A percentile compares a stretch with the other conserved stretches of the same genome.
Conservation (phyloP, 2,329 filamentous ascomycete genomes). For the Phialophora verrucosa region DNA sequence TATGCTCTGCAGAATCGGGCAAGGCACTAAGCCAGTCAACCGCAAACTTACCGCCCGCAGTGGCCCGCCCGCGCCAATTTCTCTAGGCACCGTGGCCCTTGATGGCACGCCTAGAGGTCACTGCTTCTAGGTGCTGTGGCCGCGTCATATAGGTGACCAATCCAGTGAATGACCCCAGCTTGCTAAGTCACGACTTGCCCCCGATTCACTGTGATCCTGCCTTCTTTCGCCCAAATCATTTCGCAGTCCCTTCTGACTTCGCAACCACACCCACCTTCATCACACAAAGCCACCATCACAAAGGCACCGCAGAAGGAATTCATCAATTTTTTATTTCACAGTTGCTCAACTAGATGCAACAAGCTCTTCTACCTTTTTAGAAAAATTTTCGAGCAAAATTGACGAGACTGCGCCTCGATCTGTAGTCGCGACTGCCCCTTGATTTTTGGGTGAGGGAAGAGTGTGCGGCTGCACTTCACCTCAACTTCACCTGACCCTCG, state of each 20-base stretch:
- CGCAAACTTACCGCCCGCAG: background rate
- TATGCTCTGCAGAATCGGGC: background rate
- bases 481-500: conserved; percentile 14
- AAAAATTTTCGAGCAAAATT: background rate
- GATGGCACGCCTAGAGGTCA: background rate
- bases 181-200: conserved; percentile 1
- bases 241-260: background rate
- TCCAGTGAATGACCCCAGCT: conserved; percentile 2
- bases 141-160: background rate
- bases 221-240: conserved; percentile 1
- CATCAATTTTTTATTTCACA: conserved; percentile 1
- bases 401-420: background rate
- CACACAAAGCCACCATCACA: background rate
- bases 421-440: background rate
- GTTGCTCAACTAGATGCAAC: conserved; percentile 2
- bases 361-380: background rate
- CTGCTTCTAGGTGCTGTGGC: background rate
- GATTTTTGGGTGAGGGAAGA: conserved; percentile 1
- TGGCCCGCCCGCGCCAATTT: background rate
- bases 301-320: conserved; percentile 1
- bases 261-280: conserved; percentile 1
- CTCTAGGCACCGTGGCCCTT: background rate
- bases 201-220: background rate
- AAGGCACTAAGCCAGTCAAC: background rate
- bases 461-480: background rate